Base-by-base conservation (phyloP, 371 early-diverging fungal genomes). In the Saksenaea oblongispora region DNA sequence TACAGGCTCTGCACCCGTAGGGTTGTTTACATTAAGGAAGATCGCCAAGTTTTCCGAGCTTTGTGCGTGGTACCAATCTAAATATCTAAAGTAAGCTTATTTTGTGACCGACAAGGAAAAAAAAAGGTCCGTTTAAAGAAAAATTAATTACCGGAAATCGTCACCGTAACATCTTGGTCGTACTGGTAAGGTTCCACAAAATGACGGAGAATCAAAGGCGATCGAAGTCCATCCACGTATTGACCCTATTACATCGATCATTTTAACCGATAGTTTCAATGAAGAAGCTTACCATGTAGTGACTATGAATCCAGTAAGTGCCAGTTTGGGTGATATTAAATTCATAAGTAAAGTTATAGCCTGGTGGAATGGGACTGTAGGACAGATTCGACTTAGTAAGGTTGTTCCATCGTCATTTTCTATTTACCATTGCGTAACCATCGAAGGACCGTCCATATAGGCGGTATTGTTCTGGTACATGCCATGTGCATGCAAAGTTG, bases 161-260 rank as follows among this genome's bases (percentile, higher is more conserved):
- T 78, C 41, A 94, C 60, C 42, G 80, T 73, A 47, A 84, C 65
- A 56, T 95, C 95, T 51, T 83, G 79, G 57, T 92, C 91, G 67
- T 92, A 92, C 5, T 72, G 66, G 67, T 88, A 87, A 13, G 86
- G 71, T 63, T 91, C 90, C 9, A 55, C 68, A 5, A 78, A 76
- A 57, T 84, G 83, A 62, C 89, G 83, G 58, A 95, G 74, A 58
- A 94, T 79, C 27, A 95, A 67, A 1, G 95, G 86, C 5, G 87
- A 84, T 56, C 90, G 86, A 14, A 94, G 78, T 47, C 95, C 95
- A 62, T 95, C 94, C 55, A 90, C 84, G 67, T 93, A 93, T 68
- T 93, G 91, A 56, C 84, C 87, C 56, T 78, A 58, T 26, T 7
- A n/a, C n/a, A 28, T 54, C 11, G n/a, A 18, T n/a, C n/a, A n/a